phyloP scores from a whole-genome alignment of 2,329 filamentous ascomycete genomes.

The Fusarium sp. region DNA sequence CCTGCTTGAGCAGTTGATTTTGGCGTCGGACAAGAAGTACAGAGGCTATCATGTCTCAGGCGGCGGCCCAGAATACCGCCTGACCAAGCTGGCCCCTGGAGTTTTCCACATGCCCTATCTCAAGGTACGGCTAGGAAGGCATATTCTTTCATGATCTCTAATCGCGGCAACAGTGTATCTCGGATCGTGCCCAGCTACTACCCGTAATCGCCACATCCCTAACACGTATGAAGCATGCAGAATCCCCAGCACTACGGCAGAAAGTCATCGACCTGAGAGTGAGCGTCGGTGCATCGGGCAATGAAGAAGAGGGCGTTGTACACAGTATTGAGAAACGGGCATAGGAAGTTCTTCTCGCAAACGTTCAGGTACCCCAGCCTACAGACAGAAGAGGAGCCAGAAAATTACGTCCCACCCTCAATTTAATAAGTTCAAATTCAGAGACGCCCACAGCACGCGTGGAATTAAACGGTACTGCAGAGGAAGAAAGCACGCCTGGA shows the following conservation, averaged over 20 bases:
- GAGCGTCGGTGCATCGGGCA: background rate
- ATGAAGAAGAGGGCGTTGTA: background rate
- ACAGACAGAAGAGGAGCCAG: constrained; percentile 7
- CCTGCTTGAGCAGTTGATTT: constrained; percentile 44
- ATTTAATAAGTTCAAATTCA: background rate
- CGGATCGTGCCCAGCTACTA: constrained; percentile 44
- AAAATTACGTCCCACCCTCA: background rate
- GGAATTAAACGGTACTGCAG: background rate
- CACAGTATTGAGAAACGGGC: constrained; percentile 30
- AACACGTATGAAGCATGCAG: constrained; percentile 48
- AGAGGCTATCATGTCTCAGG: constrained; percentile 37
- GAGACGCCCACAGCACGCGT: background rate
- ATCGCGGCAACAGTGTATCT: constrained; percentile 40
- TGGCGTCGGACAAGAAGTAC: constrained; percentile 41
- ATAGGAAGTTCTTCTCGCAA: constrained; percentile 44
- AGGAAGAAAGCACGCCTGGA: background rate
- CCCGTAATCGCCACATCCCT: constrained; percentile 48
- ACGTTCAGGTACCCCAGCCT: constrained; percentile 20
- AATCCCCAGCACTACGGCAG: constrained; percentile 50
- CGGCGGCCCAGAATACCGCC: constrained; percentile 32
- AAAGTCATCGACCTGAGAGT: constrained; percentile 37
- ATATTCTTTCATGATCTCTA: constrained; percentile 1
- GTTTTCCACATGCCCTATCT: constrained; percentile 53
- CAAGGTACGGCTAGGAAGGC: constrained; percentile 40
- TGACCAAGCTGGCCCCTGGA: constrained; percentile 49